Percentiles rank a stretch among this genome's conserved stretches.
These are phyloP conservation scores for Hordeum vulgare DNA, from an alignment of 176 grass and related monocot genomes.

Conservation along the genomic window DNA sequence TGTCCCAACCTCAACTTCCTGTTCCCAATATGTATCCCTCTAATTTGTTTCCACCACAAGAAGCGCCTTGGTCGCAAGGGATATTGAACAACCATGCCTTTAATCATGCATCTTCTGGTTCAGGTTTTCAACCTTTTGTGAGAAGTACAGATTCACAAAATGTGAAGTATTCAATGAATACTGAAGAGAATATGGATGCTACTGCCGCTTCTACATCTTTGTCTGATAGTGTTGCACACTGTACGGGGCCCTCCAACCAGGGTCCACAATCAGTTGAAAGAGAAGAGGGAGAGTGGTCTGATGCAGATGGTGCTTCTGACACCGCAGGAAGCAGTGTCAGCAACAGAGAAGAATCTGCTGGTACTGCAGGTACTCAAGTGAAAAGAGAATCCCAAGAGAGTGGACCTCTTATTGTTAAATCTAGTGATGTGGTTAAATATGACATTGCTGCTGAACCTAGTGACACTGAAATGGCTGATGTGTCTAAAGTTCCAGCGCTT, in stretches of 20 bases:
- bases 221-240: constrained; percentile 12
- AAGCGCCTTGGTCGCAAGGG: constrained; percentile 42
- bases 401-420: constrained; percentile 28
- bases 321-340: constrained; percentile 35
- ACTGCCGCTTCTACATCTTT: constrained; percentile 29
- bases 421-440: constrained; percentile 24
- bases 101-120: constrained; percentile 61
- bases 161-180: constrained; percentile 6
- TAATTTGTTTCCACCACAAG: constrained; percentile 43
- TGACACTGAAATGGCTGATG: constrained; percentile 50
- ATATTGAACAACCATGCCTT: constrained; percentile 91
- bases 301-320: constrained; percentile 68
- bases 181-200: constrained; percentile 21
- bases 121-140: constrained; percentile 88
- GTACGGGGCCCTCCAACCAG: constrained; percentile 21
- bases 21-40: constrained; percentile 28
- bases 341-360: constrained; percentile 42
- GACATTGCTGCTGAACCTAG: constrained; percentile 30
- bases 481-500: constrained; percentile 35
- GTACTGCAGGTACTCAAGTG: constrained; percentile 27
- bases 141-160: constrained; percentile 49
- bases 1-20: constrained; percentile 73
- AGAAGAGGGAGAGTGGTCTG: constrained; percentile 99
- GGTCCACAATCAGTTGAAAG: constrained; percentile 53
- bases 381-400: constrained; percentile 48